phyloP scores from a whole-genome alignment of 208 protist species.

The Leptomonas pyrrhocoris region DNA sequence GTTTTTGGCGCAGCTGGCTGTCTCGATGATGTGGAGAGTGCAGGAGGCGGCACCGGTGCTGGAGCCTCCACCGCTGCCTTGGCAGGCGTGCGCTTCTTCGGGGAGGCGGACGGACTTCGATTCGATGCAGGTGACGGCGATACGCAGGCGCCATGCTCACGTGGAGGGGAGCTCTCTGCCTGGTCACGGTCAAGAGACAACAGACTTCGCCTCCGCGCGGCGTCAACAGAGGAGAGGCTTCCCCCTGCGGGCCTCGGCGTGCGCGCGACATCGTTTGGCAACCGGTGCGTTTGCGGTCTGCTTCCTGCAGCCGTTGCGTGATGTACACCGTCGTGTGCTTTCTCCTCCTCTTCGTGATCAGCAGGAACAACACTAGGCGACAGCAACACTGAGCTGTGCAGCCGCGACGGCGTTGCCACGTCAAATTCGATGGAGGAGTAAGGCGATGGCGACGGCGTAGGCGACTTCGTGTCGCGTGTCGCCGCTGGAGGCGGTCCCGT shows the following conservation, averaged over 20 bases:
- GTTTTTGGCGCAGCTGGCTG: neutral
- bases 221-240: too few species aligned
- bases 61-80: neutral
- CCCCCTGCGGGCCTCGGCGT: neutral
- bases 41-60: neutral
- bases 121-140: neutral
- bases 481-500: neutral
- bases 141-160: neutral
- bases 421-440: conserved; percentile 9
- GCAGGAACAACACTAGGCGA: neutral
- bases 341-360: neutral
- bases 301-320: too few species aligned
- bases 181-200: conserved; percentile 2
- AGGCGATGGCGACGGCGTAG: neutral
- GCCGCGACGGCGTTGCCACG: neutral
- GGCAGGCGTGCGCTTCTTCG: neutral
- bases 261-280: neutral
- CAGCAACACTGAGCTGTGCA: neutral
- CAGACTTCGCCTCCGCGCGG: too few species aligned
- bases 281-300: neutral
- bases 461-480: neutral
- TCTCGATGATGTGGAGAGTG: neutral
- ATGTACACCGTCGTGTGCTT: too few species aligned
- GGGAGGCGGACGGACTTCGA: neutral
- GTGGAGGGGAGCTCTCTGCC: neutral